Base-by-base conservation (phyloP, 495 filamentous ascomycete species). In the Aspergillus haitiensis region DNA sequence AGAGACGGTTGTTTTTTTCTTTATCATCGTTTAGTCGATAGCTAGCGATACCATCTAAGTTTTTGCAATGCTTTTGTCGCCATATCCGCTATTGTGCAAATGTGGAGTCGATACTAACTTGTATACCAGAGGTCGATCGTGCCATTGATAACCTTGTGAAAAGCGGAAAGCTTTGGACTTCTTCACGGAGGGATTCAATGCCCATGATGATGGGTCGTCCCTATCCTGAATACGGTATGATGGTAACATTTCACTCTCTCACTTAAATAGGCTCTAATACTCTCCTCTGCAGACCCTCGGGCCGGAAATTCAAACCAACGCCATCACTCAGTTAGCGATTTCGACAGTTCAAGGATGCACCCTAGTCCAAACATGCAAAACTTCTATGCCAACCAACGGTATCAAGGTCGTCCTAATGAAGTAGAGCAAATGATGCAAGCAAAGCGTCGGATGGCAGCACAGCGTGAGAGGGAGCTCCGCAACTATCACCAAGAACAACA, bases 401-500 rank as follows among this genome's bases (percentile, higher is more conserved):
- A 93, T 76, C 91, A 93, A 76, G 83, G 90, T 68, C 90, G 92
- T 68, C 90, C 89, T 55, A 95, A 88, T 81, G 94, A 98, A 80
- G 91, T 93, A 71, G 94, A 98, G 78, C 92, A 96, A 78, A 90
- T 97, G 87, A 88, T 96, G 84, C 94, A 97, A 84, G 93, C 91
- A 72, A 98, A 98, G 81, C 88, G 94, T 78, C 90, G 93, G 80
- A 92, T 96, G 88, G 94, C 94, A 60, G 94, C 94, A 77, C 93
- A 97, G 78, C 90, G 94, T 77, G 94, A 98, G 82, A 89, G 95
- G 76, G 94, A 98, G 81, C 86, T 98, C 76, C 91, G 94, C 77
- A 98, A 98, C 78, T 98, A 97, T 81, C 94, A 98, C 78, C 94
- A 97, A 81, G 94, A 98, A 82, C 94, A 98, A 83, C 94, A 98